Evolutionary conservation across 179 eudicot genomes (phyloP).

Genomic region (Silene noctiflora): DNA sequence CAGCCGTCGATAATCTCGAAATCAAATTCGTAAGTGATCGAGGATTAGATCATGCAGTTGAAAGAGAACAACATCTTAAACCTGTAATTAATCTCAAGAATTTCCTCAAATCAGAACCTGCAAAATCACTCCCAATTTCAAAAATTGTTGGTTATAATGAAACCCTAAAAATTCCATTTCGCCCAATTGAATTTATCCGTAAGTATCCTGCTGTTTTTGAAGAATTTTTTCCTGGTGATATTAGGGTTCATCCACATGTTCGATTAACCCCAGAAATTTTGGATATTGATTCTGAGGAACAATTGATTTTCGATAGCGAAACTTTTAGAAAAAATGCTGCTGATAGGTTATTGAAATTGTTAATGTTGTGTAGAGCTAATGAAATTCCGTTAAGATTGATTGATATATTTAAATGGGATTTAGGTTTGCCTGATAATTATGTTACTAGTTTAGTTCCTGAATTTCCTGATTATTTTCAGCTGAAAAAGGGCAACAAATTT

Average conservation of each 20-base stretch:
- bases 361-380: slow-evolving; percentile 59
- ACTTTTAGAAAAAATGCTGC: slow-evolving; percentile 44
- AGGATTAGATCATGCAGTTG: slow-evolving; percentile 62
- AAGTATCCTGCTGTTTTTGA: slow-evolving; percentile 58
- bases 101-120: slow-evolving; percentile 56
- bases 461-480: slow-evolving; percentile 69
- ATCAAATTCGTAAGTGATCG: slow-evolving; percentile 68
- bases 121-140: slow-evolving; percentile 59
- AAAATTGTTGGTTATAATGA: slow-evolving; percentile 43
- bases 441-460: slow-evolving; percentile 46
- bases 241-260: slow-evolving; percentile 60
- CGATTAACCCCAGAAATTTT: slow-evolving; percentile 50
- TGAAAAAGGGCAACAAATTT: slow-evolving; percentile 26
- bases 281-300: slow-evolving; percentile 53
- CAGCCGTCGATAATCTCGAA: slow-evolving; percentile 47
- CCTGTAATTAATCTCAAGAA: slow-evolving; percentile 51
- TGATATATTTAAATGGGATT: slow-evolving; percentile 54
- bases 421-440: slow-evolving; percentile 70
- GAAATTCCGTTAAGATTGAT: slow-evolving; percentile 58
- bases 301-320: slow-evolving; percentile 46
- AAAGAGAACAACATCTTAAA: slow-evolving; percentile 57
- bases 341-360: slow-evolving; percentile 54
- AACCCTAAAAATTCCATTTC: slow-evolving; percentile 44
- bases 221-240: slow-evolving; percentile 48
- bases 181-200: slow-evolving; percentile 75